These are phyloP conservation scores for Fraxinus ornus DNA, from an alignment of 305 asterid species.

Conservation along the genomic window DNA sequence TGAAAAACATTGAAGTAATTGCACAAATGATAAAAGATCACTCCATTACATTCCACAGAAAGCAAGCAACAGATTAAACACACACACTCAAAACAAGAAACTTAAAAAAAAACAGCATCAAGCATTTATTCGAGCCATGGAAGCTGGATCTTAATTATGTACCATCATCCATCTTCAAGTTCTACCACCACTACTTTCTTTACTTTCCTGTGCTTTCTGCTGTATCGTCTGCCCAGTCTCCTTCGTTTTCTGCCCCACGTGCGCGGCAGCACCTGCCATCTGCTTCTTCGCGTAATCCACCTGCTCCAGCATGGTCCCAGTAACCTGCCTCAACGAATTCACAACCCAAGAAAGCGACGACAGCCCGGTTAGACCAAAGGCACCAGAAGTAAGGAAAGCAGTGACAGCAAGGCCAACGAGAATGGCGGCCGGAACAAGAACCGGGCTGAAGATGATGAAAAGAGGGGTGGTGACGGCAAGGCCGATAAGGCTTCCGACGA, in stretches of 20 bases:
- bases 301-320: constrained; percentile 48
- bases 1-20: background rate
- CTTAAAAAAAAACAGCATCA: background rate
- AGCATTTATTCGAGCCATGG: background rate
- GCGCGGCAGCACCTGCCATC: constrained; percentile 52
- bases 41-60: background rate
- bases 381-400: constrained; percentile 64
- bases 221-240: constrained; percentile 58
- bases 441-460: constrained; percentile 66
- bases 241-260: constrained; percentile 68
- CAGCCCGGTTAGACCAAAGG: constrained; percentile 67
- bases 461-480: constrained; percentile 64
- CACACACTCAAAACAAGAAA: background rate
- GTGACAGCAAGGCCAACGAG: constrained; percentile 43
- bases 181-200: background rate
- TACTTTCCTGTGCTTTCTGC: constrained; percentile 47
- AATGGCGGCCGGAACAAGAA: constrained; percentile 59
- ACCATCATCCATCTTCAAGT: constrained; percentile 6
- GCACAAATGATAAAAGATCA: background rate
- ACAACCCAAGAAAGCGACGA: constrained; percentile 78
- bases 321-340: constrained; percentile 49
- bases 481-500: constrained; percentile 53
- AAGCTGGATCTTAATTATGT: background rate
- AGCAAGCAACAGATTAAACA: background rate
- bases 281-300: constrained; percentile 59